Conservation (phyloP, 1,139 yeast genomes). For the Suzukiozyma palmioleophila region DNA sequence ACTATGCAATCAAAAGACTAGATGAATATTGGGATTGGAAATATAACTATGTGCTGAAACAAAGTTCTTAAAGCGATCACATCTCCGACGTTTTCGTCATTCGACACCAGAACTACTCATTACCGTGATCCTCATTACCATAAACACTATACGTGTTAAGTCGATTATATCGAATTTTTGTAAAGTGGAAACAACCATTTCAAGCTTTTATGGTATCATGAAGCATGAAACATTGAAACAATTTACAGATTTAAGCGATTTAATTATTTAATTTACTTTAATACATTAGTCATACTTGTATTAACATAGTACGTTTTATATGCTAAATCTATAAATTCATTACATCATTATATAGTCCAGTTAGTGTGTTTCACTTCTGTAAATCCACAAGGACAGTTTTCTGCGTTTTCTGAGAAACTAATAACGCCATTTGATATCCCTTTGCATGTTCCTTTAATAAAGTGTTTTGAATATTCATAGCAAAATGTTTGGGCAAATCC, state of each 20-base stretch:
- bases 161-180: too few species aligned
- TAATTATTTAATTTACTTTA: too few species aligned
- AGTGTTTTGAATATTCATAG: conserved; percentile 64
- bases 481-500: conserved; percentile 67
- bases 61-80: too few species aligned
- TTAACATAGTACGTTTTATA: neutral
- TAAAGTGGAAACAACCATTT: too few species aligned
- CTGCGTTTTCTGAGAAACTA: conserved; percentile 71
- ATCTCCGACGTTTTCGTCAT: too few species aligned
- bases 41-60: conserved; percentile 8
- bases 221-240: too few species aligned
- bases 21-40: conserved; percentile 75
- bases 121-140: too few species aligned
- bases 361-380: conserved; percentile 39
- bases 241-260: too few species aligned
- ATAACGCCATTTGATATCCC: conserved; percentile 69
- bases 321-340: neutral
- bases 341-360: neutral
- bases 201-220: too few species aligned
- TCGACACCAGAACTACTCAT: too few species aligned
- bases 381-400: conserved; percentile 65
- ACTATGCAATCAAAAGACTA: conserved; percentile 56
- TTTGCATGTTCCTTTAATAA: conserved; percentile 67
- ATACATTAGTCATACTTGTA: neutral
- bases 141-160: too few species aligned